Evolutionary conservation across 179 eudicot species (phyloP), one percentile per base, ranked within the genome.

Genomic region (Nepenthes alata): DNA sequence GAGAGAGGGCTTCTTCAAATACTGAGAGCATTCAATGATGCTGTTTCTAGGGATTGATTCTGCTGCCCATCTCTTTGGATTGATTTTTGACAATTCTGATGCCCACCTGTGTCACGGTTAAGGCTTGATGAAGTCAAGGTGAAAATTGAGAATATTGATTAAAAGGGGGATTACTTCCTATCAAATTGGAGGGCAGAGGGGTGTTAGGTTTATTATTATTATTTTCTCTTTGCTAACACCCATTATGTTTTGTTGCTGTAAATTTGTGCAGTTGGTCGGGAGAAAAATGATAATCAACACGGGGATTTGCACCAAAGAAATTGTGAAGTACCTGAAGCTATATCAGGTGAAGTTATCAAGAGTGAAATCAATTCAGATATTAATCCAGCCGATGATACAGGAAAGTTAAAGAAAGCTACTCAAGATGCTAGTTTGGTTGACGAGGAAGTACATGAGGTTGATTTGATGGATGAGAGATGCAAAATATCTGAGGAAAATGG

Each of bases 251-350:
- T 11, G 9, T 1, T 62, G 65, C 36, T 62, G 34, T 36, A 56
- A 41, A 60, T 44, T 48, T 62, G 2, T 70, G 77, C 85, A 81
- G 97, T 62, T 50, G 48, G 68, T 72, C 75, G 69, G 75, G 81
- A 81, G 61, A 79, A 75, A 66, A 56, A 59, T 64, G 48, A 15
- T 14, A 68, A 35, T 36, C 67, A 11, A 37, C 63, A 70, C 60
- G 66, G 37, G 16, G 57, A 66, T 35, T 38, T 63, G 63, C 60
- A 37, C 16, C 44, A 60, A 41, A 59, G 63, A 38, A 64, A 54
- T 35, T 68, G 60, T 37, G 59, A 63, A 57, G 25, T 45, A 37
- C 35, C 74, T 51, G 81, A 78, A n/a, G 55, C 65, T 11, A 51
- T 44, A 11, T 53, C 38, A 54, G 57, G 58, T 57, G 77, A 66